Percentiles rank a stretch among this genome's conserved stretches.
These are phyloP conservation scores for Blastocystis sp. DNA, from an alignment of 352 stramenopile species.

Conservation along the genomic window DNA sequence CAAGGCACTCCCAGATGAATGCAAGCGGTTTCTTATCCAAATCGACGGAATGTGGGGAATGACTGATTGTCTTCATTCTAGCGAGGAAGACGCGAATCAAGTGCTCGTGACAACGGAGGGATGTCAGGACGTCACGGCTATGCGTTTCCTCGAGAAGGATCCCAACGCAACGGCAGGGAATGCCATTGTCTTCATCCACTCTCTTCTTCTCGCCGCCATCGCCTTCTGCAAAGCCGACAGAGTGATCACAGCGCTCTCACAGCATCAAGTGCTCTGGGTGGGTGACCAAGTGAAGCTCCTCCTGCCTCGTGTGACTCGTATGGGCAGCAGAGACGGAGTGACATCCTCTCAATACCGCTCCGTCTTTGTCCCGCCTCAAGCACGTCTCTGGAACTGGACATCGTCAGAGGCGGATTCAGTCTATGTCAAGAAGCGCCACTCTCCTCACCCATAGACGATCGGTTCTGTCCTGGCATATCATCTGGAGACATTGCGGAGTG, in stretches of 20 bases:
- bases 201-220: background rate
- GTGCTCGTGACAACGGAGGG: background rate
- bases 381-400: constrained; percentile 61
- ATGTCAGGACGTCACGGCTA: background rate
- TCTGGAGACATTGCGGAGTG: background rate
- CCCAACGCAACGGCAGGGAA: background rate
- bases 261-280: constrained; percentile 25
- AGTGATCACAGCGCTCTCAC: background rate
- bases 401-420: constrained; percentile 31
- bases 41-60: constrained; percentile 8
- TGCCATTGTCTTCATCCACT: background rate
- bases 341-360: background rate
- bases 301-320: background rate
- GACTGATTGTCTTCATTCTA: background rate
- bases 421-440: constrained; percentile 6
- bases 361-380: background rate
- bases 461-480: background rate
- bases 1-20: background rate
- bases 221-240: background rate
- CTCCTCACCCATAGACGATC: background rate
- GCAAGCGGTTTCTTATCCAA: background rate
- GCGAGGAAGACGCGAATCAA: background rate
- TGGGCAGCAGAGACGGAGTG: background rate
- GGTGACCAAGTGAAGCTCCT: constrained; percentile 17
- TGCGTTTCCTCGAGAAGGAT: background rate